Conservation (phyloP, 257 asterid species). For the Penstemon davidsonii region DNA sequence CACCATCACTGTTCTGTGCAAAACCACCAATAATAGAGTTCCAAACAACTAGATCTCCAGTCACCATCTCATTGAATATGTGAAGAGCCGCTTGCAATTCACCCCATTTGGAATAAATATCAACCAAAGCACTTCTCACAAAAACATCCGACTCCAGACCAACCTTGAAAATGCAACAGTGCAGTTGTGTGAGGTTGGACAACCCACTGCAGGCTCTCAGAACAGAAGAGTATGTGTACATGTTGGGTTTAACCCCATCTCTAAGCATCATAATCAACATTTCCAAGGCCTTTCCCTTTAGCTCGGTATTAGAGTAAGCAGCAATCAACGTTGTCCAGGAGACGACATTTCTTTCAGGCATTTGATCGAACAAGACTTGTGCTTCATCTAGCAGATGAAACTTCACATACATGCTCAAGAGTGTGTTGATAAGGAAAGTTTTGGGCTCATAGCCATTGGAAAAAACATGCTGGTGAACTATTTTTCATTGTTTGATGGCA, state of each 20-base stretch:
- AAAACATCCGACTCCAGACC: slow-evolving; percentile 87
- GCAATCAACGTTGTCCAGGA: slow-evolving; percentile 86
- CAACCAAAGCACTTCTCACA: slow-evolving; percentile 84
- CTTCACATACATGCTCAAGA: slow-evolving; percentile 77
- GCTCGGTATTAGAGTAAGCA: slow-evolving; percentile 49
- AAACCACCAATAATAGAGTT: slow-evolving; percentile 85
- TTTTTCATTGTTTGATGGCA: slow-evolving; percentile 59
- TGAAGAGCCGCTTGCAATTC: slow-evolving; percentile 44
- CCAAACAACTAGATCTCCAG: slow-evolving; percentile 80
- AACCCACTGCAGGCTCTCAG: slow-evolving; percentile 70
- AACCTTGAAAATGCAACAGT: slow-evolving; percentile 65
- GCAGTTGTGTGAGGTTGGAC: slow-evolving; percentile 53
- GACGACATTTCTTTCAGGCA: slow-evolving; percentile 65
- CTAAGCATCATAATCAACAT: slow-evolving; percentile 72
- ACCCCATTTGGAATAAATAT: slow-evolving; percentile 67
- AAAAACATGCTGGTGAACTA: slow-evolving; percentile 63
- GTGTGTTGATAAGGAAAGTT: slow-evolving; percentile 64
- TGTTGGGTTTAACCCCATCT: slow-evolving; percentile 75
- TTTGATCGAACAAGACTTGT: slow-evolving; percentile 56
- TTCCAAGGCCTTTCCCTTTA: slow-evolving; percentile 52
- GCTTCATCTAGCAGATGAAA: slow-evolving; percentile 72
- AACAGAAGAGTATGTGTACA: slow-evolving; percentile 89
- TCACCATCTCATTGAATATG: slow-evolving; percentile 68
- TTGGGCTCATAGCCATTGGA: slow-evolving; percentile 76
- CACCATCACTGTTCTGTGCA: slow-evolving; percentile 85